These are phyloP conservation scores for Firmiana major DNA, from an alignment of 345 rosid species.

Conservation along the genomic window DNA sequence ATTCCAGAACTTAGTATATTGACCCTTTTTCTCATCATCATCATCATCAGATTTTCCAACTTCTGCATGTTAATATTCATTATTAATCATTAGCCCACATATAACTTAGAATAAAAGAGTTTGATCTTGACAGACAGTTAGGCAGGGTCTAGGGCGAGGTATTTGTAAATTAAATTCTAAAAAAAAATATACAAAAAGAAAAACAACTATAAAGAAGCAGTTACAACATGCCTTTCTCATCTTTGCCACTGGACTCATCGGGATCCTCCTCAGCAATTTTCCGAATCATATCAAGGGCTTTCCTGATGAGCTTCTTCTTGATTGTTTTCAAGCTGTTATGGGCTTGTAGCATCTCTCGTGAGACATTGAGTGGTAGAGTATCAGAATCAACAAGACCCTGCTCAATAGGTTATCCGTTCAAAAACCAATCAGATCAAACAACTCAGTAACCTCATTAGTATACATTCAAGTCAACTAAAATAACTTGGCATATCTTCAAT, in stretches of 20 bases:
- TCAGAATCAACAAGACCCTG: conserved; percentile 99
- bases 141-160: not conserved
- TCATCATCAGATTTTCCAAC: conserved; percentile 57
- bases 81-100: not conserved
- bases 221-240: conserved; percentile 56
- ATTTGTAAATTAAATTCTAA: not conserved
- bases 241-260: conserved; percentile 66
- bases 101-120: not conserved
- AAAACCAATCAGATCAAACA: not conserved
- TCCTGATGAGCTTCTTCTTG: conserved; percentile 93
- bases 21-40: conserved; percentile 79
- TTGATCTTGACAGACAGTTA: not conserved
- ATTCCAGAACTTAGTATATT: conserved; percentile 90
- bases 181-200: too few species aligned
- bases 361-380: conserved; percentile 88
- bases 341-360: conserved; percentile 97
- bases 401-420: conserved; percentile 20
- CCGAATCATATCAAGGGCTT: conserved; percentile 95
- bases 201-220: not conserved
- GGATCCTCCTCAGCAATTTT: conserved; percentile 92
- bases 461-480: not conserved
- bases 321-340: conserved; percentile 95
- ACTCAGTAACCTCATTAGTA: not conserved
- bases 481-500: conserved; percentile 1
- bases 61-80: conserved; percentile 36